phyloP scores from a whole-genome alignment of 345 rosid genomes.

The Eutrema heterophyllum region DNA sequence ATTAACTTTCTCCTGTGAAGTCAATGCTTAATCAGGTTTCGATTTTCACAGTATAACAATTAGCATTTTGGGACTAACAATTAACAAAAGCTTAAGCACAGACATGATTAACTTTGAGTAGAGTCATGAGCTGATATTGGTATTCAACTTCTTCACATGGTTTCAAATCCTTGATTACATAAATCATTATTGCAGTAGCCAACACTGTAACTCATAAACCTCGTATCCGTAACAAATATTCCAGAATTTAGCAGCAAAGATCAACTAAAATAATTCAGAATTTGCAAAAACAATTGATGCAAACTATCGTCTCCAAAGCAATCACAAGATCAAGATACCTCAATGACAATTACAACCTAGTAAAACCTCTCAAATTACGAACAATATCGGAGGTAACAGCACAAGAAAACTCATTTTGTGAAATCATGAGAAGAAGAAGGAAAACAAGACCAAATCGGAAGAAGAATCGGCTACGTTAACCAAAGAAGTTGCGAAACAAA shows the following conservation, averaged over 20 bases:
- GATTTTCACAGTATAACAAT: not conserved
- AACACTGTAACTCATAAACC: conserved; percentile 49
- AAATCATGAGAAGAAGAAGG: too few species aligned
- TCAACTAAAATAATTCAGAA: not conserved
- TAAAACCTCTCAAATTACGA: too few species aligned
- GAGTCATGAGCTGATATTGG: conserved; percentile 50
- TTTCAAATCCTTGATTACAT: conserved; percentile 54
- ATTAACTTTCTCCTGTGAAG: conserved; percentile 50
- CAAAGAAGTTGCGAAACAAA: too few species aligned
- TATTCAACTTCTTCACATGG: conserved; percentile 46
- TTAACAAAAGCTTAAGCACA: not conserved
- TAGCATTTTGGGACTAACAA: not conserved
- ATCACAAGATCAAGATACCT: too few species aligned
- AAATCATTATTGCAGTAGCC: conserved; percentile 74
- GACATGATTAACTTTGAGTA: conserved; percentile 69
- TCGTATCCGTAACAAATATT: conserved; percentile 56
- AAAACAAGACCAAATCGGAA: too few species aligned
- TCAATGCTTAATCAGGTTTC: conserved; percentile 1
- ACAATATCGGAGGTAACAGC: too few species aligned
- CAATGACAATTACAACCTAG: too few species aligned
- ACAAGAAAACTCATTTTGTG: too few species aligned
- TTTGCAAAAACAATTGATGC: too few species aligned
- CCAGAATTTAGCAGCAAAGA: conserved; percentile 15
- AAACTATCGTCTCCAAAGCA: too few species aligned
- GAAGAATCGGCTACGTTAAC: too few species aligned